phyloP scores from a whole-genome alignment of 805 yeast genomes.

The Metschnikowia colocasiae region DNA sequence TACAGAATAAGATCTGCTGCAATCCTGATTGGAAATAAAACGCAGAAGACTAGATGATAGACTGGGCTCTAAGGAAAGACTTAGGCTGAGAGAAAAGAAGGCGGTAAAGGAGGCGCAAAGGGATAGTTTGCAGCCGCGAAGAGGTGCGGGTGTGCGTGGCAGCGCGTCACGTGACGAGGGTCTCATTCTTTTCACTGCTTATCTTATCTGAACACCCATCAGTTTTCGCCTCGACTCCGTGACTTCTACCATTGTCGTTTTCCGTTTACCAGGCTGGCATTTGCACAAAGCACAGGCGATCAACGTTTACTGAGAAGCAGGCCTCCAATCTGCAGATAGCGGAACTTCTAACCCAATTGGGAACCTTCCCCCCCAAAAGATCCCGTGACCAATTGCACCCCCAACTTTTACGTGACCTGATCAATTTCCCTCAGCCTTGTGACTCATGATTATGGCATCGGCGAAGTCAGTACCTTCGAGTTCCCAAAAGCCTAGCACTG shows the following conservation, averaged over 20 bases:
- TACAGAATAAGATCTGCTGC: background rate
- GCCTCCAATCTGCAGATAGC: background rate
- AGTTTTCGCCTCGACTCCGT: background rate
- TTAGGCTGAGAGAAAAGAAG: too few species aligned
- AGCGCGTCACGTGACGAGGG: slow-evolving; percentile 7
- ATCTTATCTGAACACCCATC: slow-evolving; percentile 12
- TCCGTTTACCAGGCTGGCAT: too few species aligned
- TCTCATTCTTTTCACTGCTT: slow-evolving; percentile 3
- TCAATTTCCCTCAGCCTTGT: background rate
- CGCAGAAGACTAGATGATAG: background rate
- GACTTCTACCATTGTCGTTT: background rate
- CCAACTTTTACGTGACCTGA: background rate
- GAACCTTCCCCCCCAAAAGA: background rate
- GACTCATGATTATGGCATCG: slow-evolving; percentile 1
- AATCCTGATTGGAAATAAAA: background rate
- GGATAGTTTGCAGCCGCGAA: slow-evolving; percentile 3
- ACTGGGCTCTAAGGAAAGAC: background rate
- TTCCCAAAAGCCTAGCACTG: background rate
- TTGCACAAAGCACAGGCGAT: too few species aligned
- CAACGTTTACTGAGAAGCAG: background rate
- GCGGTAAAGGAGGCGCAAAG: background rate
- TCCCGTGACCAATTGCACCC: background rate
- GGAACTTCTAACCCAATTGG: background rate
- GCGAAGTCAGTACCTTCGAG: background rate
- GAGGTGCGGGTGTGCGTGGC: background rate